Conservation (phyloP, 176 grass and related monocot species). For the Zizania latifolia region DNA sequence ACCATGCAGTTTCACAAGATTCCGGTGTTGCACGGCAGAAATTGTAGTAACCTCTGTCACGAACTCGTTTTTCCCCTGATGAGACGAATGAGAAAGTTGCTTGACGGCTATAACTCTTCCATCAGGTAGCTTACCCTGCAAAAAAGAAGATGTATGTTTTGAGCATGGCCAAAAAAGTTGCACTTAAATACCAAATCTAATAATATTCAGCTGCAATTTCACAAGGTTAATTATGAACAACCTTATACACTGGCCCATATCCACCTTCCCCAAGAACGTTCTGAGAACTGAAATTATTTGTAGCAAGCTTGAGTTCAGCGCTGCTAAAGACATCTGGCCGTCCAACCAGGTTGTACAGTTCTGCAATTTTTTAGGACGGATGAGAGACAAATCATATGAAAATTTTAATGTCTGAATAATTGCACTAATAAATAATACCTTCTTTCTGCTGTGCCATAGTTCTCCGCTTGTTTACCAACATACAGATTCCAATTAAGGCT, state of each 20-base stretch:
- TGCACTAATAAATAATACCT: constrained; percentile 15
- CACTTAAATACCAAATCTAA: background rate
- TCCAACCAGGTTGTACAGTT: constrained; percentile 14
- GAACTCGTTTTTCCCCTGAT: constrained; percentile 50
- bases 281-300: constrained; percentile 35
- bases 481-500: constrained; percentile 26
- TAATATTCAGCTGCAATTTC: background rate
- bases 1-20: constrained; percentile 44
- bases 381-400: background rate
- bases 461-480: constrained; percentile 38
- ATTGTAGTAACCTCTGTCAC: constrained; percentile 42
- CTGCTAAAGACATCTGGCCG: constrained; percentile 12
- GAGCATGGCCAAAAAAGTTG: background rate
- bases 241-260: constrained; percentile 66
- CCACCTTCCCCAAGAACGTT: constrained; percentile 64
- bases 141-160: background rate
- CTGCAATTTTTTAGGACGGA: background rate
- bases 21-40: constrained; percentile 36
- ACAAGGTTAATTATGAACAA: background rate
- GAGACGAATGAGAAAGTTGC: constrained; percentile 38
- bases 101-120: constrained; percentile 53
- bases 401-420: background rate
- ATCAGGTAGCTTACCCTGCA: constrained; percentile 38
- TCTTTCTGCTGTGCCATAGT: constrained; percentile 1
- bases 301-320: constrained; percentile 8